phyloP scores from a whole-genome alignment of 495 filamentous ascomycete genomes.

The Penicillium mononematosum region DNA sequence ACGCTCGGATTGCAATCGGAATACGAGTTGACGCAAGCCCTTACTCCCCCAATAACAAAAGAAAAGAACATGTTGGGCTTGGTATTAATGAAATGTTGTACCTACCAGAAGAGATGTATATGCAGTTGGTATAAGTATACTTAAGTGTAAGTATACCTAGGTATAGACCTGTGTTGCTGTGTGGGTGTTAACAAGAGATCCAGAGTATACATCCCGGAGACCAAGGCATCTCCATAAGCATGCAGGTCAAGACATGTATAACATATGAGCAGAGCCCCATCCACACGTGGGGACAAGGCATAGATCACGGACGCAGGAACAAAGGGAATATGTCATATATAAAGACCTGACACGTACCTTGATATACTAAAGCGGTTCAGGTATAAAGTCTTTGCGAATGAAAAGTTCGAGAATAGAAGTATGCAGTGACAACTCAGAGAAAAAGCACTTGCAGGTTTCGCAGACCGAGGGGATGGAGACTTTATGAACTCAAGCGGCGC shows the following conservation, averaged over 20 bases:
- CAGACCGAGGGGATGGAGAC: slow-evolving; percentile 32
- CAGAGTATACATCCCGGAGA: background rate
- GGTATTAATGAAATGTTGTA: background rate
- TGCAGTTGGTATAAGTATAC: background rate
- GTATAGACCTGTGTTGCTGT: background rate
- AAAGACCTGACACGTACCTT: slow-evolving; percentile 8
- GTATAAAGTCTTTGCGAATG: slow-evolving; percentile 14
- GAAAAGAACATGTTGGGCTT: background rate
- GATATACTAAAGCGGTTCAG: background rate
- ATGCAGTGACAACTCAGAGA: slow-evolving; percentile 33
- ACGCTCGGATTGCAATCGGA: slow-evolving; percentile 9
- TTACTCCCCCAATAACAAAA: background rate
- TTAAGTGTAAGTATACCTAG: background rate
- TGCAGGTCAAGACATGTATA: background rate
- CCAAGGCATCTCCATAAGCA: background rate
- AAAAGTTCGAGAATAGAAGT: slow-evolving; percentile 6
- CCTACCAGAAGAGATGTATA: slow-evolving; percentile 1
- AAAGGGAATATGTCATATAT: slow-evolving; percentile 1
- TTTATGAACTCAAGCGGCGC: slow-evolving; percentile 41
- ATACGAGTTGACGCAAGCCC: slow-evolving; percentile 3
- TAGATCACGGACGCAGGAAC: slow-evolving; percentile 5
- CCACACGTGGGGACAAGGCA: background rate
- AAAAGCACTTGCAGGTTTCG: slow-evolving; percentile 34
- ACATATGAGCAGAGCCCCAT: slow-evolving; percentile 7
- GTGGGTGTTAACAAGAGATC: background rate